phyloP scores from a whole-genome alignment of 805 yeast species.

The Yarrowia sp. region DNA sequence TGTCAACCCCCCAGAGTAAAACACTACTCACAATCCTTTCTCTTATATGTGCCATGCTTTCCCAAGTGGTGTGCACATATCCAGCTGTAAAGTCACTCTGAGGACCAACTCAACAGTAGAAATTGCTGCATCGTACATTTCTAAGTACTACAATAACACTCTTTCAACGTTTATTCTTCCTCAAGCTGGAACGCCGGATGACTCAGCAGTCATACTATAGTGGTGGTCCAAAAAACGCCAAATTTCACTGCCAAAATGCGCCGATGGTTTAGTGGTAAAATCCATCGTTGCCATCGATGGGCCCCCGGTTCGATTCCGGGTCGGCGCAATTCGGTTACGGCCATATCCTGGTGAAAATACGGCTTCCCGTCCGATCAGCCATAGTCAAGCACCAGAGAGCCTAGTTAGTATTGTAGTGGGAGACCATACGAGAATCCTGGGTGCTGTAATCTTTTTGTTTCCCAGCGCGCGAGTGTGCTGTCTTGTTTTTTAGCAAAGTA shows the following conservation, averaged over 20 bases:
- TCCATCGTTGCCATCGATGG: slow-evolving; percentile 27
- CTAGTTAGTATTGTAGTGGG: slow-evolving; percentile 27
- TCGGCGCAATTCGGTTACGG: slow-evolving; percentile 26
- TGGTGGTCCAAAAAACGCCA: neutral
- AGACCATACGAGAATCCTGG: slow-evolving; percentile 27
- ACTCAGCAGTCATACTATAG: too few relatives aligned
- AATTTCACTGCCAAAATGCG: neutral
- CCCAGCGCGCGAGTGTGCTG: neutral
- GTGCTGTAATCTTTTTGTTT: slow-evolving; percentile 23
- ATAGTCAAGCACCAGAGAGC: slow-evolving; percentile 27
- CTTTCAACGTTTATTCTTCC: too few relatives aligned
- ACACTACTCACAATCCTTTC: too few relatives aligned
- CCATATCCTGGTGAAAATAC: slow-evolving; percentile 27
- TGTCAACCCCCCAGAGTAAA: too few relatives aligned
- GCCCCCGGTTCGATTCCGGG: slow-evolving; percentile 28
- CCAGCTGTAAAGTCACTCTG: too few relatives aligned
- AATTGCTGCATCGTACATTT: too few relatives aligned
- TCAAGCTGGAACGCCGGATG: too few relatives aligned
- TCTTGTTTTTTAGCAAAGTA: neutral
- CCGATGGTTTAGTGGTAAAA: slow-evolving; percentile 27
- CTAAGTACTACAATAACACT: too few relatives aligned
- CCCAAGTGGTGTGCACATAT: too few relatives aligned
- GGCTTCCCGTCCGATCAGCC: slow-evolving; percentile 27
- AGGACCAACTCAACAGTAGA: too few relatives aligned
- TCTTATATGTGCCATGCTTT: too few relatives aligned